phyloP scores from a whole-genome alignment of 2,329 filamentous ascomycete genomes.

The Fusarium cicatricum region DNA sequence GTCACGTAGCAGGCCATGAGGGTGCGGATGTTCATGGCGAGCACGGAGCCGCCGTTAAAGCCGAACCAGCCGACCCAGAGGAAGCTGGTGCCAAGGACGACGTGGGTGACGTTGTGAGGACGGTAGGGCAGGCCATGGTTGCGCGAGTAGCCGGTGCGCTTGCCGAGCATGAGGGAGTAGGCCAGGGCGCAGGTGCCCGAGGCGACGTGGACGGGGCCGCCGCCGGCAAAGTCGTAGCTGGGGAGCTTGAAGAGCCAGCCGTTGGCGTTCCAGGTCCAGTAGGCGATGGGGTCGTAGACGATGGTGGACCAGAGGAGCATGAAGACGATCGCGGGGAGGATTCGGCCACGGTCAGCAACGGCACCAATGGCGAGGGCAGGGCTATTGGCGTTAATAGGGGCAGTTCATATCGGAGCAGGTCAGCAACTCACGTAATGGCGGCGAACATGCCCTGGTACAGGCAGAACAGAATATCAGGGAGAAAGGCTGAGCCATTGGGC shows the following conservation, averaged over 20 bases:
- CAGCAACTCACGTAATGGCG: constrained; percentile 76
- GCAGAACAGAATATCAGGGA: constrained; percentile 86
- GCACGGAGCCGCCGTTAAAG: constrained; percentile 88
- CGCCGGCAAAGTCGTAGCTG: constrained; percentile 77
- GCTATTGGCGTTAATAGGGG: constrained; percentile 44
- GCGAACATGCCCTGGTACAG: constrained; percentile 92
- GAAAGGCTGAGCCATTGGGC: constrained; percentile 74
- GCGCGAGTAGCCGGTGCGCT: constrained; percentile 68
- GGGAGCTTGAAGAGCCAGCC: constrained; percentile 76
- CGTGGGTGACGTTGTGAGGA: constrained; percentile 77
- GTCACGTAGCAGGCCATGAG: constrained; percentile 91
- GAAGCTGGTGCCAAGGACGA: constrained; percentile 76
- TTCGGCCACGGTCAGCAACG: constrained; percentile 67
- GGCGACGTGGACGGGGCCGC: constrained; percentile 78
- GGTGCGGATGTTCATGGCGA: constrained; percentile 83
- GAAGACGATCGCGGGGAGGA: constrained; percentile 69
- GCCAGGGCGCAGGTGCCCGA: constrained; percentile 76
- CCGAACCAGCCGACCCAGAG: constrained; percentile 98
- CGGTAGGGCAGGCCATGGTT: constrained; percentile 70
- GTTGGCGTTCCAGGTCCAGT: constrained; percentile 80
- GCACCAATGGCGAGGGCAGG: constrained; percentile 67
- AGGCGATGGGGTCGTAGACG: constrained; percentile 77
- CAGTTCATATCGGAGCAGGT: background rate
- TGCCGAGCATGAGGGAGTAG: constrained; percentile 77
- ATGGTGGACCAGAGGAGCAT: constrained; percentile 77